Percentiles rank a stretch among this genome's conserved stretches.
These are phyloP conservation scores for Sporodiniella umbellata DNA, from an alignment of 371 early-diverging fungal species.

Conservation along the genomic window DNA sequence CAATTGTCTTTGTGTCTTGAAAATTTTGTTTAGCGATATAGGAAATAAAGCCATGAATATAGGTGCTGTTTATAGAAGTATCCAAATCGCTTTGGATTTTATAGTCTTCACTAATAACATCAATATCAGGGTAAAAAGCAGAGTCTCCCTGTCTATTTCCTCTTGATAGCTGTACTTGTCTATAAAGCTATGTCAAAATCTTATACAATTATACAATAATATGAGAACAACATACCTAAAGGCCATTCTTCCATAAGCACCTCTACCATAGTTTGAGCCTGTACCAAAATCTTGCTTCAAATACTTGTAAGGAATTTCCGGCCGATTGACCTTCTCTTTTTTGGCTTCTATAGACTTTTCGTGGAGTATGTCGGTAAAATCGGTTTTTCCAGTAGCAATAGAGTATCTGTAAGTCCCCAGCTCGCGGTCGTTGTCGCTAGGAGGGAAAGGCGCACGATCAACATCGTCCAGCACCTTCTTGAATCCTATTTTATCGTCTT, in stretches of 20 bases:
- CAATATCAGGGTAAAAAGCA: conserved; percentile 35
- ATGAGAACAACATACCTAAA: no score
- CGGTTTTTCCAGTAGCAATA: conserved; percentile 18
- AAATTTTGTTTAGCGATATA: conserved; percentile 7
- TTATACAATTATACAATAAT: no score
- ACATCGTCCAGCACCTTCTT: conserved; percentile 11
- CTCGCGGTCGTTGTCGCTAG: conserved; percentile 17
- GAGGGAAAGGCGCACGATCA: conserved; percentile 14
- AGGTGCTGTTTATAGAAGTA: background rate
- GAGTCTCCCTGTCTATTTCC: conserved; percentile 62
- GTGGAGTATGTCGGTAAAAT: conserved; percentile 16
- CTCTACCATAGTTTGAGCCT: conserved; percentile 21
- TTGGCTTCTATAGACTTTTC: no score
- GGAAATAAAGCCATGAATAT: background rate
- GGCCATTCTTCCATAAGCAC: conserved; percentile 1
- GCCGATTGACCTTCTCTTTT: background rate
- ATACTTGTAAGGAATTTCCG: conserved; percentile 20
- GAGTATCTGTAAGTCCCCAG: conserved; percentile 19
- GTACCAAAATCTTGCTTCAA: conserved; percentile 23
- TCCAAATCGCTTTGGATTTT: background rate
- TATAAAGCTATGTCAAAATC: conserved; percentile 5
- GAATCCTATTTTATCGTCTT: conserved; percentile 15
- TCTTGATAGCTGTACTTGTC: conserved; percentile 58
- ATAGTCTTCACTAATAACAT: background rate
- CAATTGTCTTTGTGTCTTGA: background rate